These are phyloP conservation scores for Citrus sp. DNA, from an alignment of 345 rosid species.

Conservation along the genomic window DNA sequence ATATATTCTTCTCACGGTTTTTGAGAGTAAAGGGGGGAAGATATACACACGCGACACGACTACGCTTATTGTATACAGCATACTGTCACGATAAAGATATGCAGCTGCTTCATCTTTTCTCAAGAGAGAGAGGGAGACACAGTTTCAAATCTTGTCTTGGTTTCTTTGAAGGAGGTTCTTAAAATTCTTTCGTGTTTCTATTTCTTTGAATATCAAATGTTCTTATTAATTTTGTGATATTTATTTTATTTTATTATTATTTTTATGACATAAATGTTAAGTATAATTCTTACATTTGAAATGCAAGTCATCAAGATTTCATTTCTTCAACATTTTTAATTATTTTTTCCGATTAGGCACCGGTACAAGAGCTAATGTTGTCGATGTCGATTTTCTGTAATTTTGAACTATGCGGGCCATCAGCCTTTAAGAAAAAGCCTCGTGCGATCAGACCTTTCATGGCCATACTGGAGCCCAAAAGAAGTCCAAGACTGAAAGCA, in stretches of 20 bases:
- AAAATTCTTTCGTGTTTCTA: constrained; percentile 21
- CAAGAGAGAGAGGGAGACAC: not conserved
- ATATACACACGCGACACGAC: not conserved
- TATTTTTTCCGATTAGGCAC: not conserved
- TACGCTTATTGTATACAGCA: not conserved
- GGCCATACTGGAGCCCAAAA: not conserved
- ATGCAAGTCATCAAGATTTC: not conserved
- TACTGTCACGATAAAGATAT: not conserved
- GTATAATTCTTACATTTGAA: not conserved
- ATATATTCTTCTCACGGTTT: not conserved
- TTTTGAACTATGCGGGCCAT: not conserved
- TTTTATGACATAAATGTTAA: not conserved
- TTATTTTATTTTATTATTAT: not conserved
- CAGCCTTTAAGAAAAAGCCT: not conserved
- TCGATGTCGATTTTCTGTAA: not conserved
- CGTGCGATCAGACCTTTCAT: not conserved
- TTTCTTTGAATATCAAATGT: not conserved
- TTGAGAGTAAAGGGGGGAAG: not conserved
- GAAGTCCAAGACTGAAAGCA: not conserved
- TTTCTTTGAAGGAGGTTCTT: constrained; percentile 4
- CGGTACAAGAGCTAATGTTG: not conserved
- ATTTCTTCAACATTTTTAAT: not conserved
- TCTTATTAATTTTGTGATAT: not conserved
- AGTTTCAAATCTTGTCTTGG: not conserved
- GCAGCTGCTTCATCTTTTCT: not conserved